Evolutionary conservation across 192 early-diverging fungal genomes (phyloP).

Genomic region (Spizellomyces punctatus): DNA sequence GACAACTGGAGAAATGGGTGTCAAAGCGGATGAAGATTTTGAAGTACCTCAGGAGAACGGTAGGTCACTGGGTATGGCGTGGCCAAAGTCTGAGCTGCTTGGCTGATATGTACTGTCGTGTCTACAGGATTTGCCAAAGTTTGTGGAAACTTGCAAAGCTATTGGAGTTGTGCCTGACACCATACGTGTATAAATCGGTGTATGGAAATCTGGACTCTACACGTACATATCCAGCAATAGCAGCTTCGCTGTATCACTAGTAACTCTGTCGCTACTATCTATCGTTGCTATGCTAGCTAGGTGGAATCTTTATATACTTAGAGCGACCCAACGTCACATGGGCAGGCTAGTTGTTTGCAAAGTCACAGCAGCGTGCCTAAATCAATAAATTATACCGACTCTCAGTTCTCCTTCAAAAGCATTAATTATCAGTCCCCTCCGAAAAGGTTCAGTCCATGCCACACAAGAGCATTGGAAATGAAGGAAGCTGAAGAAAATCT

Average conservation of each 20-base stretch:
- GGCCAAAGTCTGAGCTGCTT: no score
- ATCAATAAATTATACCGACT: conserved; percentile 32
- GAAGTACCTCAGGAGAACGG: conserved; percentile 82
- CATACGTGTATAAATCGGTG: conserved; percentile 31
- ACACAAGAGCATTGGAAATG: conserved; percentile 24
- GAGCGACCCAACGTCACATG: no score
- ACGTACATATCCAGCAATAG: no score
- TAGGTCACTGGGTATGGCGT: conserved; percentile 10
- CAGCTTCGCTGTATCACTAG: no score
- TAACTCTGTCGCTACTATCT: no score
- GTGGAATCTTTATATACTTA: no score
- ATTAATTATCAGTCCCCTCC: conserved; percentile 18
- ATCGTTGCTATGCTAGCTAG: no score
- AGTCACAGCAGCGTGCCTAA: no score
- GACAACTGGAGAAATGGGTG: conserved; percentile 75
- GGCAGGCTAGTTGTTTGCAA: no score
- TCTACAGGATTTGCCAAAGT: conserved; percentile 49
- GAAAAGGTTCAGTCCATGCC: conserved; percentile 25
- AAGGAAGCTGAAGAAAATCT: conserved; percentile 28
- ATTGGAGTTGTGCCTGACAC: conserved; percentile 51
- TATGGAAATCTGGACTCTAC: no score
- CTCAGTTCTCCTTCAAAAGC: conserved; percentile 12
- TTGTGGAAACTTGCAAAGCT: conserved; percentile 49
- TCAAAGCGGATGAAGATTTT: conserved; percentile 83
- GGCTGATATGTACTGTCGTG: no score